phyloP scores from a whole-genome alignment of 768 basidiomycete species.

The Cystoderma amianthinum region DNA sequence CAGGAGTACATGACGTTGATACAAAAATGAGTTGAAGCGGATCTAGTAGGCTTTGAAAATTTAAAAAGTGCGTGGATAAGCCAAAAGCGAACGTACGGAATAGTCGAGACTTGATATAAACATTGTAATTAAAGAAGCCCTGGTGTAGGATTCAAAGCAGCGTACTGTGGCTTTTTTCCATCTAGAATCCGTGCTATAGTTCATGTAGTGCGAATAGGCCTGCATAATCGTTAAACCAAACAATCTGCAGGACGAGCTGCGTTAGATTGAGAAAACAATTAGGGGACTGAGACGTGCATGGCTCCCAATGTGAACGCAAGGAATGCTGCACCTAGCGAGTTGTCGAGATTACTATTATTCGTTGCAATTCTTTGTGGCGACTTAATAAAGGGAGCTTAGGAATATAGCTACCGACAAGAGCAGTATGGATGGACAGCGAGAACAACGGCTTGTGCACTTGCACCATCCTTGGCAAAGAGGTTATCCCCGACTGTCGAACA shows the following conservation, averaged over 20 bases:
- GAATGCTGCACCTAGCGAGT: conserved; percentile 18
- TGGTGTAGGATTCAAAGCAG: background rate
- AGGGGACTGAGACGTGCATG: conserved; percentile 14
- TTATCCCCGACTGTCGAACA: too few species aligned
- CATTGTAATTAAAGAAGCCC: background rate
- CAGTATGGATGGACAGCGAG: too few species aligned
- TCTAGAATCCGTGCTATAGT: conserved; percentile 8
- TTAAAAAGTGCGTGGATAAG: background rate
- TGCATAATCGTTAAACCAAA: conserved; percentile 23
- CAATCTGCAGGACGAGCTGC: conserved; percentile 14
- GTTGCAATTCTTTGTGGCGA: background rate
- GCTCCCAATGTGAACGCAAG: conserved; percentile 22
- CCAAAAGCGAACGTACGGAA: conserved; percentile 10
- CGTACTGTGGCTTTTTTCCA: conserved; percentile 15
- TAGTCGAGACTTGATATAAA: conserved; percentile 6
- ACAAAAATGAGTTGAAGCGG: conserved; percentile 17
- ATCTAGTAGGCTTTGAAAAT: conserved; percentile 16
- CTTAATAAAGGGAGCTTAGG: too few species aligned
- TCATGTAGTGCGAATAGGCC: conserved; percentile 20
- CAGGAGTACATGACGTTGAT: conserved; percentile 18
- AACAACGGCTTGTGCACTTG: too few species aligned
- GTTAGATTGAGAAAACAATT: too few species aligned
- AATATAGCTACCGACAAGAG: too few species aligned
- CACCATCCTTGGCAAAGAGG: too few species aligned
- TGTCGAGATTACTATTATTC: background rate